A percentile compares a stretch with the other conserved stretches of the same genome.
phyloP scores from a whole-genome alignment of 2,329 filamentous ascomycete species.

The Arthrobotrys sphaeroides region DNA sequence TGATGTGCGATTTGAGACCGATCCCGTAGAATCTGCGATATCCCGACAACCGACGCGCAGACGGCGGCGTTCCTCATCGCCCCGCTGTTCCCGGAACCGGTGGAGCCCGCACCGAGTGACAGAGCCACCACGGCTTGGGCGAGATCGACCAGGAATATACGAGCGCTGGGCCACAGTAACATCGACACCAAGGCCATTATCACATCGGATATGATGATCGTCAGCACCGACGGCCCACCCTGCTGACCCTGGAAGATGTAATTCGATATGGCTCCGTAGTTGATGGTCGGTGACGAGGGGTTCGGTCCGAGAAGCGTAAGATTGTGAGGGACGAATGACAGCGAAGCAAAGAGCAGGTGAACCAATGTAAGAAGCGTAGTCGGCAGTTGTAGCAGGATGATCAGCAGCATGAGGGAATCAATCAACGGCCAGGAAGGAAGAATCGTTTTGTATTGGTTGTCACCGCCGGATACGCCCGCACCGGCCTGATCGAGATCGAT shows the following conservation, averaged over 20 bases:
- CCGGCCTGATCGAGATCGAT: constrained; percentile 57
- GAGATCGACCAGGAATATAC: constrained; percentile 67
- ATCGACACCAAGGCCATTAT: constrained; percentile 66
- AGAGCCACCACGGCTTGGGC: constrained; percentile 69
- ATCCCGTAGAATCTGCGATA: constrained; percentile 47
- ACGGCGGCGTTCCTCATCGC: constrained; percentile 67
- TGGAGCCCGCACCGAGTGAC: constrained; percentile 67
- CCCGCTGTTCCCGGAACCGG: constrained; percentile 63
- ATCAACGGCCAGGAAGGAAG: constrained; percentile 68
- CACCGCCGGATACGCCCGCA: constrained; percentile 48
- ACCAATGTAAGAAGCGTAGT: constrained; percentile 67
- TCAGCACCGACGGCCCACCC: constrained; percentile 67
- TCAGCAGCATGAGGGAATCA: constrained; percentile 69
- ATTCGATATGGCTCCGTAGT: constrained; percentile 62
- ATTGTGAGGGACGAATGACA: constrained; percentile 67
- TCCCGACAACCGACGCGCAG: constrained; percentile 65
- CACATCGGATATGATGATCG: constrained; percentile 66
- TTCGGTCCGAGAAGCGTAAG: constrained; percentile 61
- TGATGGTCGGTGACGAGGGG: constrained; percentile 65
- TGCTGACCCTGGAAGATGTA: constrained; percentile 66
- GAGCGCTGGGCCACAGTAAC: constrained; percentile 65
- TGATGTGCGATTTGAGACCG: constrained; percentile 47
- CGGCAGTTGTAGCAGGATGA: constrained; percentile 68
- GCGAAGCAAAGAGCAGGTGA: constrained; percentile 67
- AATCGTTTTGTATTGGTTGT: constrained; percentile 62